Base-by-base conservation (phyloP, 2,329 filamentous ascomycete genomes). In the Lomentospora prolificans region DNA sequence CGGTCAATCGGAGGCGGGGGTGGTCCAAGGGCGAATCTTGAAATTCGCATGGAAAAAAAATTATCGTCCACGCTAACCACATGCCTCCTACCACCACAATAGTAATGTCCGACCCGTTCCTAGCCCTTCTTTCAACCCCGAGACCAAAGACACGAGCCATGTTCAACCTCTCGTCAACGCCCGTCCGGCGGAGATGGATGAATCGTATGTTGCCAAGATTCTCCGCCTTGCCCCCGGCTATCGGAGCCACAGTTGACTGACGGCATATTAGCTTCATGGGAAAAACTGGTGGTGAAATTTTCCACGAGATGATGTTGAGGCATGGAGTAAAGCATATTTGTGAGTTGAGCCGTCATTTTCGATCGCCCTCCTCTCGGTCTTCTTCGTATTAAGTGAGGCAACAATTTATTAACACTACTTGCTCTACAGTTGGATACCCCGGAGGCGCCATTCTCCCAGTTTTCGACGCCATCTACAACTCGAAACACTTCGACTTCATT, bases 401-500 rank as follows among this genome's bases (percentile, higher is more conserved):
- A 8, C 28, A 30, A 14, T 17, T n/a, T n/a, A n/a, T n/a, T n/a
- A n/a, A n/a, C n/a, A n/a, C n/a, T n/a, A n/a, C n/a, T n/a, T n/a
- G 9, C 30, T 19, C 55, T 57, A 31, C 51, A 89, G 85, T 91
- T 66, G 87, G 87, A 59, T 97, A 97, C 74, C 89, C 92, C 62
- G 92, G 92, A 65, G 92, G 94, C 68, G 91, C 94, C 62, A 97
- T 97, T 73, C 85, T 97, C 33, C 94, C 94, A 64, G 92, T 97
- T 46, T 97, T 96, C 76, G 94, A 99, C 71, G 94, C 94, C 66
- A 97, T 99, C 69, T 95, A 95, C 81, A 96, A 96, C 77, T 97
- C 92, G 57, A 85, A 88, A 76, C 87, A 96, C 73, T 96, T 97
- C 75, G 86, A 96, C 60, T 97, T 99, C 68, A 84, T 97, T 70